Percentiles rank a stretch among this genome's conserved stretches.
These are phyloP conservation scores for Naematelia aurantialba DNA, from an alignment of 768 basidiomycete genomes.

Conservation along the genomic window DNA sequence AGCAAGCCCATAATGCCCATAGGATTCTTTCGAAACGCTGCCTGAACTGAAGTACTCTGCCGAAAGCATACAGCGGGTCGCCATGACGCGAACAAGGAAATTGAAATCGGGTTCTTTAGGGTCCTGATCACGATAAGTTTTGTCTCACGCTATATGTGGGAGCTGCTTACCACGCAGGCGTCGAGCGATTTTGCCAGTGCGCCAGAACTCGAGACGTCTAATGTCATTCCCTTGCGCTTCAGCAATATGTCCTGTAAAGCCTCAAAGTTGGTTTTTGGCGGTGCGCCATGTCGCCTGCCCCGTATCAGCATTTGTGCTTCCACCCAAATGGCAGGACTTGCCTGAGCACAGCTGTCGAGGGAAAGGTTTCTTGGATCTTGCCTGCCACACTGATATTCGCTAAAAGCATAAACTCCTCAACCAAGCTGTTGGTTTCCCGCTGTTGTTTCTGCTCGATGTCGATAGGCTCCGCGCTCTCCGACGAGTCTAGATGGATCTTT, in stretches of 20 bases:
- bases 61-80: constrained; percentile 94
- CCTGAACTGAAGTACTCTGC: constrained; percentile 98
- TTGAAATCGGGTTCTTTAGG: constrained; percentile 84
- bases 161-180: constrained; percentile 63
- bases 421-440: constrained; percentile 88
- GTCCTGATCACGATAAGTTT: constrained; percentile 57
- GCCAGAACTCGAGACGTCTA: constrained; percentile 88
- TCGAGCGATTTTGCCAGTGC: constrained; percentile 85
- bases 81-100: constrained; percentile 97
- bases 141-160: background rate
- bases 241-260: constrained; percentile 85
- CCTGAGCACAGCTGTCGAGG: constrained; percentile 90
- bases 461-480: constrained; percentile 90
- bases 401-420: constrained; percentile 98
- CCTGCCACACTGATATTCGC: constrained; percentile 91
- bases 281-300: constrained; percentile 77
- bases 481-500: constrained; percentile 88
- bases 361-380: constrained; percentile 90
- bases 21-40: constrained; percentile 83
- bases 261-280: constrained; percentile 90
- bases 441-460: constrained; percentile 94
- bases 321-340: constrained; percentile 40
- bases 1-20: constrained; percentile 96
- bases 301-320: background rate
- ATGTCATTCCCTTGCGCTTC: constrained; percentile 73